Conservation (phyloP, 2,329 filamentous ascomycete species). For the Monilinia vaccinii-corymbosi region DNA sequence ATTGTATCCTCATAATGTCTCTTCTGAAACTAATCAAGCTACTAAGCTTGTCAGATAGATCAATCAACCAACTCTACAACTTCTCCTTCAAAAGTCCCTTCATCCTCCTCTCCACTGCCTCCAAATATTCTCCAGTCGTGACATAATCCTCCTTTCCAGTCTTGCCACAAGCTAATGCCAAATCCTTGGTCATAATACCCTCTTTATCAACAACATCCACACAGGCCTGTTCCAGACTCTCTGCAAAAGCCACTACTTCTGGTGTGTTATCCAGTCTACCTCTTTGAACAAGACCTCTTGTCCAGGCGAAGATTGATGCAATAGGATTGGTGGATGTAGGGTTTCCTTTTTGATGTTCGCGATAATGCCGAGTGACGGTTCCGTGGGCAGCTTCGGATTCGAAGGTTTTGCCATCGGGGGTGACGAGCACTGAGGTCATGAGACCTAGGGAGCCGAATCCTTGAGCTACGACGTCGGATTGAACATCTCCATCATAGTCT, state of each 20-base stretch:
- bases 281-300: conserved; percentile 84
- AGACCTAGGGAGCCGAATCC: conserved; percentile 96
- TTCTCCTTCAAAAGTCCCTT: conserved; percentile 72
- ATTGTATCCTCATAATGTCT: neutral
- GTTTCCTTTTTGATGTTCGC: conserved; percentile 95
- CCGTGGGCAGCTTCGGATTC: conserved; percentile 97
- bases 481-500: conserved; percentile 99
- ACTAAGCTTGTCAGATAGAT: neutral
- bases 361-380: conserved; percentile 96
- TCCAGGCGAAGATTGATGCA: conserved; percentile 98
- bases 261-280: conserved; percentile 90
- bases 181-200: conserved; percentile 98
- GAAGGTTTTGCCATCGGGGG: conserved; percentile 92
- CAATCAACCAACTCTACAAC: conserved; percentile 40
- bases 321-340: conserved; percentile 99
- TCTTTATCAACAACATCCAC: conserved; percentile 89
- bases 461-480: conserved; percentile 96
- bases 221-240: conserved; percentile 86
- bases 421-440: conserved; percentile 97
- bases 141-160: conserved; percentile 77
- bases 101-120: conserved; percentile 84
- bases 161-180: conserved; percentile 90
- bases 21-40: neutral
- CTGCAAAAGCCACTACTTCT: conserved; percentile 82
- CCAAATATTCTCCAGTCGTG: conserved; percentile 84